Percentiles rank a stretch among this genome's conserved stretches.
These are phyloP conservation scores for Parachlorella kessleri DNA, from an alignment of 139 green algal species.

Conservation along the genomic window DNA sequence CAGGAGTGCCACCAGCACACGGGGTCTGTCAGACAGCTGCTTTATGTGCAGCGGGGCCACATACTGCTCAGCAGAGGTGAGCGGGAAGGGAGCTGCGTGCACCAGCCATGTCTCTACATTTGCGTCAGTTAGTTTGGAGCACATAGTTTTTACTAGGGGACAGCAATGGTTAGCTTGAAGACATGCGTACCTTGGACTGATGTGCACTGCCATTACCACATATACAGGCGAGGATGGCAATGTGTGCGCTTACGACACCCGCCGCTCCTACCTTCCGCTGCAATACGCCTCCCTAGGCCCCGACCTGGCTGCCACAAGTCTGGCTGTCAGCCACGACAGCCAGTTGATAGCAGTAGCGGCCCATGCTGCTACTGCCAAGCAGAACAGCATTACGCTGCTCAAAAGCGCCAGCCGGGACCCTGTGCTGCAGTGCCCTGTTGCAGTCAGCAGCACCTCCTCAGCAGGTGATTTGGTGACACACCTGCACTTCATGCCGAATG, in stretches of 20 bases:
- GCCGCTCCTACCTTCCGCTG: conserved; percentile 55
- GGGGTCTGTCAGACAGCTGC: conserved; percentile 48
- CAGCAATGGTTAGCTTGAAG: too few species aligned
- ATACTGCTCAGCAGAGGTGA: conserved; percentile 63
- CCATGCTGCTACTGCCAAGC: not conserved
- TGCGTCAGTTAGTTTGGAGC: too few species aligned
- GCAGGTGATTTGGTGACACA: too few species aligned
- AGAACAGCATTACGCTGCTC: conserved; percentile 57
- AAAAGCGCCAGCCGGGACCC: conserved; percentile 53
- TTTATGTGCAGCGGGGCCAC: conserved; percentile 56
- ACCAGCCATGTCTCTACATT: too few species aligned
- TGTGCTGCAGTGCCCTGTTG: conserved; percentile 50
- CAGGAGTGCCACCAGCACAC: conserved; percentile 76
- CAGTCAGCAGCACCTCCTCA: not conserved
- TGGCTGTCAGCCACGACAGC: conserved; percentile 58
- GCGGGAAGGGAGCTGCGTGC: too few species aligned
- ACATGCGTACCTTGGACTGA: too few species aligned
- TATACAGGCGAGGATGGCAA: conserved; percentile 59
- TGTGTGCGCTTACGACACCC: conserved; percentile 71
- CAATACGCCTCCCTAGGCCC: conserved; percentile 56
- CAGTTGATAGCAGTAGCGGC: conserved; percentile 39
- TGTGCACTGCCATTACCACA: too few species aligned
- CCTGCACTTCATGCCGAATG: conserved; percentile 29
- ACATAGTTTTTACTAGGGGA: too few species aligned
- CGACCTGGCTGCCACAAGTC: conserved; percentile 38